phyloP scores from a whole-genome alignment of 306 rosid genomes.

The Vicia sativa region DNA sequence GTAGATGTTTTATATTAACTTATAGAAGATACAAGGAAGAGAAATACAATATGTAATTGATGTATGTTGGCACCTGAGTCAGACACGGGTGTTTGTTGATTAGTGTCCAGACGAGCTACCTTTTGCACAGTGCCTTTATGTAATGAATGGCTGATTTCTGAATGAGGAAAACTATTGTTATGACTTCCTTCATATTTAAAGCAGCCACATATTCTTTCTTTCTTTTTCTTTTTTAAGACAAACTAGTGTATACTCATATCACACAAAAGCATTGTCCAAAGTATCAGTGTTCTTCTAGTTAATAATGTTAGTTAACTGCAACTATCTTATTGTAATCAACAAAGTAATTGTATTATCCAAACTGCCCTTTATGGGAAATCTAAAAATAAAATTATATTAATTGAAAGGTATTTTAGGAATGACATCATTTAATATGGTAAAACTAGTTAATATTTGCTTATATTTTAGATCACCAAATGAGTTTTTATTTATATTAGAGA shows the following conservation, averaged over 20 bases:
- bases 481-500: background rate
- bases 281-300: slow-evolving; percentile 15
- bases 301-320: background rate
- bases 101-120: slow-evolving; percentile 50
- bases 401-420: background rate
- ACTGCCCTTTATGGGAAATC: background rate
- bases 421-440: background rate
- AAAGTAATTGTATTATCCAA: background rate
- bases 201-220: slow-evolving; percentile 12
- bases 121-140: slow-evolving; percentile 52
- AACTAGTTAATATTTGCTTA: background rate
- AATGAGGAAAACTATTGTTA: slow-evolving; percentile 9
- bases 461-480: slow-evolving; percentile 1
- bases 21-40: background rate
- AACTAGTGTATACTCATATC: slow-evolving; percentile 22
- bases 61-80: slow-evolving; percentile 57
- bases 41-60: slow-evolving; percentile 7
- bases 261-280: slow-evolving; percentile 32
- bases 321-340: background rate
- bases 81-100: slow-evolving; percentile 78
- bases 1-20: slow-evolving; percentile 17
- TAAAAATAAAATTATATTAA: background rate
- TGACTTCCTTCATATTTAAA: slow-evolving; percentile 24
- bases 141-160: slow-evolving; percentile 9
- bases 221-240: background rate